phyloP scores from a whole-genome alignment of 306 rosid species.

The Quercus ilex region DNA sequence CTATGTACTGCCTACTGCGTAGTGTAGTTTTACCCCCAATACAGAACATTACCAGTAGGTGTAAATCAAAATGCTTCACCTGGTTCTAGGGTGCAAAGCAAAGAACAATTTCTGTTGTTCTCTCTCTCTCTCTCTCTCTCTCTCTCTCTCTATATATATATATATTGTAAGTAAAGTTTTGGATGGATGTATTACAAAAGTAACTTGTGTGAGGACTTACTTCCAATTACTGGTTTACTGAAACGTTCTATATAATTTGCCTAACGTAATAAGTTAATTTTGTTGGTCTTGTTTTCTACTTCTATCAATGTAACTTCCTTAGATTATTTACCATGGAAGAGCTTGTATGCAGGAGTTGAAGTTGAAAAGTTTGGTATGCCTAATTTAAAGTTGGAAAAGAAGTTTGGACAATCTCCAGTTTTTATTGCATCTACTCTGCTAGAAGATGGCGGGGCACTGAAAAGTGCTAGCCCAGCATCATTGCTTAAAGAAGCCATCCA shows the following conservation, averaged over 20 bases:
- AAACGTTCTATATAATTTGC: neutral
- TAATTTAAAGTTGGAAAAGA: constrained; percentile 44
- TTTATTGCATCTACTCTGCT: constrained; percentile 54
- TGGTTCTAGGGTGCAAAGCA: neutral
- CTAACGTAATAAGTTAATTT: neutral
- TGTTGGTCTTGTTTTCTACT: neutral
- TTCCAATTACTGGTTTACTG: neutral
- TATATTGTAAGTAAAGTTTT: neutral
- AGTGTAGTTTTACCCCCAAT: neutral
- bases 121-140: neutral
- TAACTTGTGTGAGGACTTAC: neutral
- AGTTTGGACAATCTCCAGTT: constrained; percentile 66
- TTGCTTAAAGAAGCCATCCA: constrained; percentile 72
- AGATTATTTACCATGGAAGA: neutral
- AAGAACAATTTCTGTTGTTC: neutral
- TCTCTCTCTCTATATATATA: no score
- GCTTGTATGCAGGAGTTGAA: constrained; percentile 29
- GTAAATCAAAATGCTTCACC: neutral
- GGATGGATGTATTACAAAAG: neutral
- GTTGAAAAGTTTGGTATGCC: constrained; percentile 20
- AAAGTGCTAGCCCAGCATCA: constrained; percentile 43
- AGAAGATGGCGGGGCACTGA: constrained; percentile 43
- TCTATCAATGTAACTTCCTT: neutral
- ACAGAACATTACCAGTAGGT: neutral
- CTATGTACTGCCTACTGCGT: neutral